phyloP scores from a whole-genome alignment of 306 rosid species.

The Quercus parvula region DNA sequence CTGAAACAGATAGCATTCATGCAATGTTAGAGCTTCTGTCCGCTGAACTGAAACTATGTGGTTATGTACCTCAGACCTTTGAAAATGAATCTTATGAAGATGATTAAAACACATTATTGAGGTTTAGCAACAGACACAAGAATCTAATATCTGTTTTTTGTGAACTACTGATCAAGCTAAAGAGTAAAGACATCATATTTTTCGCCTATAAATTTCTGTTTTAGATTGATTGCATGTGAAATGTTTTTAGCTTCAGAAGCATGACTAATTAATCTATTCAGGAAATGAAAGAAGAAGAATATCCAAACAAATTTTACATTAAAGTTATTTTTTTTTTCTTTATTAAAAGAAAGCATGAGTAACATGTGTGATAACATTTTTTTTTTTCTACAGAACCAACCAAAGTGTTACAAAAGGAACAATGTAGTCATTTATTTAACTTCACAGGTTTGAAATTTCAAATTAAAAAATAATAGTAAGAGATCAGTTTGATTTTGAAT shows the following conservation, averaged over 20 bases:
- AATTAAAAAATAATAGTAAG: too few species aligned
- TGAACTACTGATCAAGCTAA: neutral
- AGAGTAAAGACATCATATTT: neutral
- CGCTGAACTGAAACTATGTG: conserved; percentile 53
- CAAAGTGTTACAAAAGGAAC: too few species aligned
- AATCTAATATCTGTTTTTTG: neutral
- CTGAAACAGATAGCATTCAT: conserved; percentile 39
- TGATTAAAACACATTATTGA: conserved; percentile 17
- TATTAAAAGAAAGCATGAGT: too few species aligned
- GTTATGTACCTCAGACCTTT: conserved; percentile 51
- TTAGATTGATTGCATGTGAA: neutral
- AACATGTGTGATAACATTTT: too few species aligned
- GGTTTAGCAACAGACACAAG: neutral
- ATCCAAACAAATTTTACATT: too few species aligned
- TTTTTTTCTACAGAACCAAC: too few species aligned
- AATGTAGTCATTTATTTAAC: too few species aligned
- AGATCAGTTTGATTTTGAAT: too few species aligned
- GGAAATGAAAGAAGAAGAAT: too few species aligned
- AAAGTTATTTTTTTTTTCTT: too few species aligned
- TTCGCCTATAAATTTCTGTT: neutral
- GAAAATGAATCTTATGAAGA: conserved; percentile 34
- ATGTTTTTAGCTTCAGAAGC: neutral
- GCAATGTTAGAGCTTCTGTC: conserved; percentile 53
- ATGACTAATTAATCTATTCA: neutral
- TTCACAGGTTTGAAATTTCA: too few species aligned